A percentile compares a stretch with the other conserved stretches of the same genome.
Conservation (phyloP, 495 filamentous ascomycete genomes). For the Penicillium turbatum region DNA sequence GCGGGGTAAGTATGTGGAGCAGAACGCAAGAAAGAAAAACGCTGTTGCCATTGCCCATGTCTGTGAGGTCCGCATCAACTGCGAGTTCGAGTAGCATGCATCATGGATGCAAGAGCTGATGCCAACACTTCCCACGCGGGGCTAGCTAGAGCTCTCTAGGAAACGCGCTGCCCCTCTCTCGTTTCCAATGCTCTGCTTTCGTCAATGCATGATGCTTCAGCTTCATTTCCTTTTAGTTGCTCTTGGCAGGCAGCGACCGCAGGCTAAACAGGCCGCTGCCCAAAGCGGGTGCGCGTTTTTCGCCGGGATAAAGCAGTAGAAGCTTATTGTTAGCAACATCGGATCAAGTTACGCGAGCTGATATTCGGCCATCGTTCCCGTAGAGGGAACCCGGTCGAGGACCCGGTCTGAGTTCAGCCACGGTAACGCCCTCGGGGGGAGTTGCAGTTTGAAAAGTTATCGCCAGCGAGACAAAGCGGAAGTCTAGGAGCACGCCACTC, state of each 20-base stretch:
- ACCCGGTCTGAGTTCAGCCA: constrained; percentile 24
- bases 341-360: background rate
- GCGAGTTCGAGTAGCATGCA: constrained; percentile 1
- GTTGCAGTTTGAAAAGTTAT: constrained; percentile 7
- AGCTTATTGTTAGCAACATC: constrained; percentile 2
- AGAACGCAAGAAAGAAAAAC: background rate
- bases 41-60: background rate
- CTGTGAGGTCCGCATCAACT: background rate
- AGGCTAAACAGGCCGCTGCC: background rate
- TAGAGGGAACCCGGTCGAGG: background rate
- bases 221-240: background rate
- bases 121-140: background rate
- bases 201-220: background rate
- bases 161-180: background rate
- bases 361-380: constrained; percentile 3
- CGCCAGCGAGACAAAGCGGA: background rate
- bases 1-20: constrained; percentile 2
- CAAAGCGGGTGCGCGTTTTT: constrained; percentile 3
- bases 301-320: background rate
- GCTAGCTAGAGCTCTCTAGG: constrained; percentile 3
- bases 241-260: background rate
- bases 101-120: constrained; percentile 1
- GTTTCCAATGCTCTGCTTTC: background rate
- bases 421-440: constrained; percentile 18
- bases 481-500: constrained; percentile 1